phyloP scores from a whole-genome alignment of 306 rosid species.

The Erythrophleum fordii region DNA sequence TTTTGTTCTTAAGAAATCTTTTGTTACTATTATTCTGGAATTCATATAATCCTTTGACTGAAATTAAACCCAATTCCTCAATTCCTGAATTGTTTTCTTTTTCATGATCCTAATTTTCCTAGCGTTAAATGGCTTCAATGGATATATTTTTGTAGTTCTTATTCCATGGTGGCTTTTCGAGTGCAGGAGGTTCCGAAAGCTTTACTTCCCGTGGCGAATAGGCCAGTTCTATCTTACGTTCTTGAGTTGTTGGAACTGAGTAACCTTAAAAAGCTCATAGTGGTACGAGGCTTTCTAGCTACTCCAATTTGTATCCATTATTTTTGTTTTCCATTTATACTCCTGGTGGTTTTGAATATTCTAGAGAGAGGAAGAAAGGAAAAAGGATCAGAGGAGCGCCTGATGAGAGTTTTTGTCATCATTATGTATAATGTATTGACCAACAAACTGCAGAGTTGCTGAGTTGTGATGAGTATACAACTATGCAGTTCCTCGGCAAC shows the following conservation, averaged over 20 bases:
- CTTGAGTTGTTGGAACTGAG: constrained; percentile 81
- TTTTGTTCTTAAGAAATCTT: not conserved
- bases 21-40: not conserved
- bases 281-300: constrained; percentile 53
- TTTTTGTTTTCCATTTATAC: constrained; percentile 2
- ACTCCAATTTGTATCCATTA: not conserved
- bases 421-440: not conserved
- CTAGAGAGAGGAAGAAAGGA: not conserved
- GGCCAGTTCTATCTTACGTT: constrained; percentile 87
- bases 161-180: not conserved
- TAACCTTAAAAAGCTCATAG: constrained; percentile 91
- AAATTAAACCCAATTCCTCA: not conserved
- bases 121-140: not conserved
- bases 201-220: constrained; percentile 89
- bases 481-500: not conserved
- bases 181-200: constrained; percentile 92
- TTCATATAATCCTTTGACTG: not conserved
- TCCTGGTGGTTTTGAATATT: not conserved
- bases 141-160: not conserved
- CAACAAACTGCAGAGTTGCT: not conserved
- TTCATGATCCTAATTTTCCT: not conserved
- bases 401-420: not conserved
- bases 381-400: not conserved
- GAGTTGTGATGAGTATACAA: not conserved
- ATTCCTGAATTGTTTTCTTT: not conserved